Evolutionary conservation across 2,329 filamentous ascomycete species (phyloP), one percentile per base, ranked within the genome.

Genomic region (Aspergillus aculeatinus): DNA sequence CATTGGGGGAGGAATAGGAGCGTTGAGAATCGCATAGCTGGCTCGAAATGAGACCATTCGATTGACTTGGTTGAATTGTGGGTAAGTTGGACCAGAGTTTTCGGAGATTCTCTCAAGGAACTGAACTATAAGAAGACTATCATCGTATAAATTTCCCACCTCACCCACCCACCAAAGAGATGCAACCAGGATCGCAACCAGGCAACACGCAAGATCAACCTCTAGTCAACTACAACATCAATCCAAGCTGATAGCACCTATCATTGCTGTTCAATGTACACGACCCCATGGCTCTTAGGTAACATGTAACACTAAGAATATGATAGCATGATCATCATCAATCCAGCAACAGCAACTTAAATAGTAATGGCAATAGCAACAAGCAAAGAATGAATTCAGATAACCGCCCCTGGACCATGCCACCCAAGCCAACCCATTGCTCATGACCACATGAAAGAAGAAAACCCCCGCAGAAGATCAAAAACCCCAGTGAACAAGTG

Each of bases 381-480:
- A 29, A 29, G 5, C 59, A 53, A 58, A 63, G 52, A 58, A 52
- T 64, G 55, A 64, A 50, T 59, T 66, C 61, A 66, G 61, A 64
- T 64, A 65, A 60, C 67, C 67, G 55, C 63, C 66, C 67, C 63
- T 63, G 63, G 16, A 67, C 66, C 64, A 60, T 65, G 59, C 62
- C 62, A 58, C 60, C 65, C 63, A 58, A 66, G 62, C 65, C 61
- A 58, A 57, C 60, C 64, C 65, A 68, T 69, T 67, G 65, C 65
- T 69, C 67, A 60, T 69, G 65, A 68, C 61, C 67, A 59, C 63
- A 61, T 69, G 49, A 66, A 67, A 66, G 63, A 59, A 58, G 52
- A 65, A 48, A 55, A 55, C 31, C 57, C 55, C 16, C 39, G 39
- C 51, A 64, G 35, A 58, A 53, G 48, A 29, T 52, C 55, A 55